A percentile compares a stretch with the other conserved stretches of the same genome.
Evolutionary conservation across 352 stramenopile genomes (phyloP).

Genomic region (Pythium graminicola): DNA sequence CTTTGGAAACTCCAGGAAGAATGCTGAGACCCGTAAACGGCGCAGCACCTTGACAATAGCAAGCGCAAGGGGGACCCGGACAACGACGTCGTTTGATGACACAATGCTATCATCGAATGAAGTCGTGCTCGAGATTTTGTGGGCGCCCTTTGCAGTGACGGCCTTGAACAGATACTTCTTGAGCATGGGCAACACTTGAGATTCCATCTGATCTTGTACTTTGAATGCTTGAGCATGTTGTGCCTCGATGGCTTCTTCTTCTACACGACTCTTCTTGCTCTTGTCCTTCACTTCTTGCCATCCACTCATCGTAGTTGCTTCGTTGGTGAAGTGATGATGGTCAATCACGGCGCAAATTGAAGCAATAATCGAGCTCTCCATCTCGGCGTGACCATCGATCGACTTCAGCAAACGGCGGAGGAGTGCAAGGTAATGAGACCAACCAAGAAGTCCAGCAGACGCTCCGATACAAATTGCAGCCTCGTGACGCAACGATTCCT

Average conservation of each 20-base stretch:
- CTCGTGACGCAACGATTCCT: conserved; percentile 92
- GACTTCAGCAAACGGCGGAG: conserved; percentile 90
- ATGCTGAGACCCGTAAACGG: conserved; percentile 84
- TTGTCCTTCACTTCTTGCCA: conserved; percentile 19
- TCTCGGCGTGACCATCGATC: conserved; percentile 88
- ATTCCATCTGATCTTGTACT: conserved; percentile 73
- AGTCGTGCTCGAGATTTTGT: conserved; percentile 32
- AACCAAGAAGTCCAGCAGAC: conserved; percentile 89
- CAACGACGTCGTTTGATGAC: conserved; percentile 40
- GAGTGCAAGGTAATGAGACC: conserved; percentile 94
- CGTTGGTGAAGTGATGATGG: conserved; percentile 92
- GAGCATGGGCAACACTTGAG: conserved; percentile 79
- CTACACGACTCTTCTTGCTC: neutral
- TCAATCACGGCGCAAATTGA: conserved; percentile 94
- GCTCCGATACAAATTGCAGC: conserved; percentile 89
- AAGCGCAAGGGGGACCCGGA: conserved; percentile 92
- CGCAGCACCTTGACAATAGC: conserved; percentile 96
- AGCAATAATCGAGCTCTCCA: conserved; percentile 87
- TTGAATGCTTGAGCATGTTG: conserved; percentile 32
- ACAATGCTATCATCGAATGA: conserved; percentile 44
- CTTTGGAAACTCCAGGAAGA: conserved; percentile 92
- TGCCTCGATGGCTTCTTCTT: conserved; percentile 21
- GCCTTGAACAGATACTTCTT: conserved; percentile 84
- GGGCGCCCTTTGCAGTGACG: conserved; percentile 67
- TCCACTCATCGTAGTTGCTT: conserved; percentile 4